A percentile compares a stretch with the other conserved stretches of the same genome.
Evolutionary conservation across 345 rosid species (phyloP).

Genomic region (Gossypium turneri): DNA sequence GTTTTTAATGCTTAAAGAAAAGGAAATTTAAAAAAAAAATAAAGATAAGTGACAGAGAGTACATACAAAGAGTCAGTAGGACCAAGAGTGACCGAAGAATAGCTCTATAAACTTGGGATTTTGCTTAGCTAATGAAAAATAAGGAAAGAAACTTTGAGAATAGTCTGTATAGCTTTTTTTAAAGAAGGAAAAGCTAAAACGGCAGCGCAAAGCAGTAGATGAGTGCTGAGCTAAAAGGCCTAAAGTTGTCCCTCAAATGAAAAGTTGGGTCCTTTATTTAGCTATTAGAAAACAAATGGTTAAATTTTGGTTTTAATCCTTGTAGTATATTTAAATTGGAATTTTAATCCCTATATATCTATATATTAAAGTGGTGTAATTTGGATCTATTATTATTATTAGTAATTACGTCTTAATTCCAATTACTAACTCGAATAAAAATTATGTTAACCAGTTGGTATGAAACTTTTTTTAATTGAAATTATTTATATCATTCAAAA

Average conservation of each 20-base stretch:
- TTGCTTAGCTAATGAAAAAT: conserved; percentile 11
- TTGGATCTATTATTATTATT: too few relatives aligned
- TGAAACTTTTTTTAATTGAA: too few relatives aligned
- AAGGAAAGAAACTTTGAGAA: not conserved
- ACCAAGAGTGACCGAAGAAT: conserved; percentile 21
- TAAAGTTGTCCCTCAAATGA: too few relatives aligned
- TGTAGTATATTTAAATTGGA: too few relatives aligned
- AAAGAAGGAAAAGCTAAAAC: conserved; percentile 20
- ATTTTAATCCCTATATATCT: too few relatives aligned
- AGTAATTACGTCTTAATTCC: too few relatives aligned
- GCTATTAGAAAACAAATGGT: too few relatives aligned
- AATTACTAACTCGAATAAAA: too few relatives aligned
- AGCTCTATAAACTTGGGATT: conserved; percentile 25
- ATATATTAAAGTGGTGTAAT: too few relatives aligned
- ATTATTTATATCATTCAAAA: too few relatives aligned
- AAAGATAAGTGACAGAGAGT: conserved; percentile 19
- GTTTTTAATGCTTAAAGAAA: not conserved
- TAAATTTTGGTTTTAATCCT: too few relatives aligned
- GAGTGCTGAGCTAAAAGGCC: not conserved
- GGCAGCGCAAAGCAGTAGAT: conserved; percentile 2
- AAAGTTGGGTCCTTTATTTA: conserved; percentile 4
- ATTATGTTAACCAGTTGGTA: too few relatives aligned
- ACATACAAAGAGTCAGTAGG: conserved; percentile 22
- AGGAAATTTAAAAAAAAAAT: not conserved
- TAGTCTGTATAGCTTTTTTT: conserved; percentile 24